Percentiles rank a stretch among this genome's conserved stretches.
phyloP scores from a whole-genome alignment of 2,329 filamentous ascomycete species.

The Xylariaceae sp. region DNA sequence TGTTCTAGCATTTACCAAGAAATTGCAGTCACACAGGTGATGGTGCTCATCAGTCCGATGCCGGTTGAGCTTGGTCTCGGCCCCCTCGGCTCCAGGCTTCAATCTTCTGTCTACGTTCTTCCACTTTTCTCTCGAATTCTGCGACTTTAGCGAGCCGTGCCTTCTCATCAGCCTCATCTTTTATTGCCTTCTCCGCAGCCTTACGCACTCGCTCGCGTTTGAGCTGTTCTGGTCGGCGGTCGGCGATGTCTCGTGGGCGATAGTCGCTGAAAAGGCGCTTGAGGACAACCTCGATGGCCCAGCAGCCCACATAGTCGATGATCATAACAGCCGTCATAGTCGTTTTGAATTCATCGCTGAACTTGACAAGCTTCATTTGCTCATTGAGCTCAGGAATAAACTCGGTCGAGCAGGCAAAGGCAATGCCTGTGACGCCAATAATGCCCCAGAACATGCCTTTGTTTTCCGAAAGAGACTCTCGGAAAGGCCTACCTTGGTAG shows the following conservation, averaged over 20 bases:
- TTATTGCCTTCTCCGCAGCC: constrained; percentile 49
- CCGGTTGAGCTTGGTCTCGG: constrained; percentile 1
- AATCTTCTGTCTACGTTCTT: constrained; percentile 47
- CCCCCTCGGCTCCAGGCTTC: constrained; percentile 42
- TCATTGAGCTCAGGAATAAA: constrained; percentile 94
- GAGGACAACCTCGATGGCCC: constrained; percentile 77
- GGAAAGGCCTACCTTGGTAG: constrained; percentile 97
- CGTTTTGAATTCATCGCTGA: constrained; percentile 81
- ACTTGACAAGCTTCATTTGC: constrained; percentile 87
- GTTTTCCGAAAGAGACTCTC: constrained; percentile 92
- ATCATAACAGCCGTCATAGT: constrained; percentile 84
- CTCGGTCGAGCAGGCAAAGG: constrained; percentile 92
- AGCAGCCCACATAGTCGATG: constrained; percentile 83
- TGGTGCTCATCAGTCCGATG: too few species aligned
- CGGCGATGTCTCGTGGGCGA: constrained; percentile 87
- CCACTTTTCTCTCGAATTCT: constrained; percentile 56
- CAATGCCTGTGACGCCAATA: constrained; percentile 80
- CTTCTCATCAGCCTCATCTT: constrained; percentile 49
- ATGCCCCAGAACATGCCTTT: constrained; percentile 98
- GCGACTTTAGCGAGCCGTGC: constrained; percentile 52
- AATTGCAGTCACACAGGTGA: too few species aligned
- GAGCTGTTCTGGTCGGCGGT: constrained; percentile 81
- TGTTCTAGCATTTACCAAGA: too few species aligned
- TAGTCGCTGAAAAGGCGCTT: constrained; percentile 88
- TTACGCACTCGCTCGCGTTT: constrained; percentile 69